Evolutionary conservation across 1,139 yeast species (phyloP).

Genomic region (Suhomyces maxii): DNA sequence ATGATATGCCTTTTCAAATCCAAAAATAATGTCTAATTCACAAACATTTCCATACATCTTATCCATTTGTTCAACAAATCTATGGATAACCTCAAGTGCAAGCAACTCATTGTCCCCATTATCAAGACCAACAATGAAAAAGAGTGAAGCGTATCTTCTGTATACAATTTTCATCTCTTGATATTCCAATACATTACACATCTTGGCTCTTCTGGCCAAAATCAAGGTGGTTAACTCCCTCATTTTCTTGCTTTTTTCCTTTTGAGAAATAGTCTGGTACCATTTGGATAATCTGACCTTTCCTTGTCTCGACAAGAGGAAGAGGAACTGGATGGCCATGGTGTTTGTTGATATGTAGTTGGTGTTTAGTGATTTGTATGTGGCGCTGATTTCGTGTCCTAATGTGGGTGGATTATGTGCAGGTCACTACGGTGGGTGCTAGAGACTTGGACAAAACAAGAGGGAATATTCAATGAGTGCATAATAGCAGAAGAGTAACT

Average conservation of each 20-base stretch:
- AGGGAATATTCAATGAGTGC: too few relatives aligned
- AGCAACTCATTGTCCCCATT: slow-evolving; percentile 83
- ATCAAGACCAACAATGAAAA: slow-evolving; percentile 84
- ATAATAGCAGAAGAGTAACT: too few relatives aligned
- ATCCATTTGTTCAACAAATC: slow-evolving; percentile 97
- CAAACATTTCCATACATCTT: slow-evolving; percentile 95
- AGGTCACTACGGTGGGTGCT: background rate
- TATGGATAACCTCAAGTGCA: slow-evolving; percentile 82
- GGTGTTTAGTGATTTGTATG: background rate
- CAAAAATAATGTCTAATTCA: slow-evolving; percentile 90
- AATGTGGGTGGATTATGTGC: background rate
- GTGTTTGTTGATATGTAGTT: background rate
- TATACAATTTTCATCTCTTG: slow-evolving; percentile 86
- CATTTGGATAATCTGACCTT: slow-evolving; percentile 91
- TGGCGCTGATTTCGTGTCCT: background rate
- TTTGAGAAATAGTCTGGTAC: slow-evolving; percentile 80
- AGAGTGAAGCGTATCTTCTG: slow-evolving; percentile 88
- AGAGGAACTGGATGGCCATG: slow-evolving; percentile 76
- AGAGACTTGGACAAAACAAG: background rate
- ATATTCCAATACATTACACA: slow-evolving; percentile 95
- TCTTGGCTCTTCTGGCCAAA: slow-evolving; percentile 81
- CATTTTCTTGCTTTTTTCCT: slow-evolving; percentile 80
- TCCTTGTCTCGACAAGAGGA: slow-evolving; percentile 90
- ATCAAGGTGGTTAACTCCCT: slow-evolving; percentile 86
- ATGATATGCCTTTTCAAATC: slow-evolving; percentile 90